Percentiles rank a stretch among this genome's conserved stretches.
Evolutionary conservation across 2,329 filamentous ascomycete species (phyloP).

Genomic region (Sclerotinia spermophila): DNA sequence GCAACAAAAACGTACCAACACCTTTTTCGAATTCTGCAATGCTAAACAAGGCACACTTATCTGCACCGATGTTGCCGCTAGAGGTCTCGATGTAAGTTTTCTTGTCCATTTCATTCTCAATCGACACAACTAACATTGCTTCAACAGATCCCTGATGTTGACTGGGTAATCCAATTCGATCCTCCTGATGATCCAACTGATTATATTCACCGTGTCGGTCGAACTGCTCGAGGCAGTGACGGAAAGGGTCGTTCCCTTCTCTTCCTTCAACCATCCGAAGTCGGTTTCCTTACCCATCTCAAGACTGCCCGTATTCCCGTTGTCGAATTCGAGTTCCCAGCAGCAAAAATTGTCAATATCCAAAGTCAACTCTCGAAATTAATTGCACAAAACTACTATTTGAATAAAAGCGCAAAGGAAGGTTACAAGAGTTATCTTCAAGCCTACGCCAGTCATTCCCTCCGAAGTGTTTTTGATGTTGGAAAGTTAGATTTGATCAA

Average conservation of each 20-base stretch:
- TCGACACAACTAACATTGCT: background rate
- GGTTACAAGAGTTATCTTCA: constrained; percentile 89
- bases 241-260: constrained; percentile 84
- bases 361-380: constrained; percentile 91
- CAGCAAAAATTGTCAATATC: constrained; percentile 86
- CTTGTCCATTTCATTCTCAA: background rate
- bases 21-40: constrained; percentile 95
- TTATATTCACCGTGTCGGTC: constrained; percentile 94
- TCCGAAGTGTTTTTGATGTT: constrained; percentile 81
- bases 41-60: constrained; percentile 83
- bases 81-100: constrained; percentile 74
- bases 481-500: constrained; percentile 78
- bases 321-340: constrained; percentile 92
- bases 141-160: constrained; percentile 76
- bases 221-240: constrained; percentile 81
- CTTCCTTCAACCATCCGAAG: constrained; percentile 88
- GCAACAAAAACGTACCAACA: constrained; percentile 97
- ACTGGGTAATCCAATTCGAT: constrained; percentile 96
- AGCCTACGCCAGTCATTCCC: constrained; percentile 83
- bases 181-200: constrained; percentile 86
- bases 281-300: constrained; percentile 87
- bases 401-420: constrained; percentile 80
- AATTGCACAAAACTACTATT: constrained; percentile 92
- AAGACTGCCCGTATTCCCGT: constrained; percentile 90
- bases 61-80: constrained; percentile 92